phyloP scores from a whole-genome alignment of 495 filamentous ascomycete genomes.

The Trichoderma orchidacearum region DNA sequence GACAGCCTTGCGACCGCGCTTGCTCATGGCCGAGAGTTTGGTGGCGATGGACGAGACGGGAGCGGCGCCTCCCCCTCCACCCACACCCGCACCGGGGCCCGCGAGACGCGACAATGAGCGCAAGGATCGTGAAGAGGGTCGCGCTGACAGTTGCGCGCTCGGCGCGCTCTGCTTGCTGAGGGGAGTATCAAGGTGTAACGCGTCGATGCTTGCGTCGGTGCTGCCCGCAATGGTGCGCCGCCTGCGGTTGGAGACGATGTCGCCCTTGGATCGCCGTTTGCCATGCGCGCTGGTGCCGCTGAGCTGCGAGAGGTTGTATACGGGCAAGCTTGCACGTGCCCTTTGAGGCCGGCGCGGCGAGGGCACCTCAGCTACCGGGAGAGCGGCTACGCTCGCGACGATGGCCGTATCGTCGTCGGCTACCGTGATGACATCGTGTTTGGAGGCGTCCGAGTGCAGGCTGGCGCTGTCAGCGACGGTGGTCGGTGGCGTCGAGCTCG shows the following conservation, averaged over 20 bases:
- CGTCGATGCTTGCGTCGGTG: slow-evolving; percentile 12
- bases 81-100: slow-evolving; percentile 5
- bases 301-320: slow-evolving; percentile 42
- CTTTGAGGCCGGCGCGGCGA: slow-evolving; percentile 26
- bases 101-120: slow-evolving; percentile 27
- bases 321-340: slow-evolving; percentile 26
- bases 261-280: slow-evolving; percentile 24
- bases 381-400: background rate
- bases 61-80: slow-evolving; percentile 2
- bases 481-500: slow-evolving; percentile 34
- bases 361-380: slow-evolving; percentile 3
- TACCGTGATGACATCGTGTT: slow-evolving; percentile 3
- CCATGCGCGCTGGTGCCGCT: slow-evolving; percentile 31
- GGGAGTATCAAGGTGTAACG: slow-evolving; percentile 21
- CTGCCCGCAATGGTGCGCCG: slow-evolving; percentile 29
- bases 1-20: slow-evolving; percentile 29
- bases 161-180: slow-evolving; percentile 15
- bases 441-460: slow-evolving; percentile 25
- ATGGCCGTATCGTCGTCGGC: background rate
- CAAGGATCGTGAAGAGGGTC: slow-evolving; percentile 19
- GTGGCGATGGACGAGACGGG: slow-evolving; percentile 28
- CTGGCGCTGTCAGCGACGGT: slow-evolving; percentile 30
- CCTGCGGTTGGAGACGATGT: slow-evolving; percentile 18
- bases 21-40: slow-evolving; percentile 29
- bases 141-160: slow-evolving; percentile 13